phyloP scores from a whole-genome alignment of 148 eudicot genomes.

The Vaccinium macrocarpon region DNA sequence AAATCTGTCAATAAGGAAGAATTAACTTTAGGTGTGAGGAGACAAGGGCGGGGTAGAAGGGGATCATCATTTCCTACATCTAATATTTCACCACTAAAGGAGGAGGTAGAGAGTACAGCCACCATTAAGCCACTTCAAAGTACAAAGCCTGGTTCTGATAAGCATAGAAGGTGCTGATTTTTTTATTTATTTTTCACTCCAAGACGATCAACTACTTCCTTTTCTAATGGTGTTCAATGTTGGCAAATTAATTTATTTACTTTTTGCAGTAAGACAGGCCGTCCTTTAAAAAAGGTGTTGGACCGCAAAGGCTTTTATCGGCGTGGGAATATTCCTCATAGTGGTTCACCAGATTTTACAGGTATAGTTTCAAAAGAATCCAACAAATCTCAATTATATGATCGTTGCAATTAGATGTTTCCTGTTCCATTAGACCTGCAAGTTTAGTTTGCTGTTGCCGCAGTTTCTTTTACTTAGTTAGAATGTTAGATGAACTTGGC shows the following conservation, averaged over 20 bases:
- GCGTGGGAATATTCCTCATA: neutral
- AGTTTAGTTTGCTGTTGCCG: neutral
- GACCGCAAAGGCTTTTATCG: constrained; percentile 6
- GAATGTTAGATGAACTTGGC: neutral
- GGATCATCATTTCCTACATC: constrained; percentile 31
- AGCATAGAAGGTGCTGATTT: constrained; percentile 39
- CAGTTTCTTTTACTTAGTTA: neutral
- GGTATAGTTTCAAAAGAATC: neutral
- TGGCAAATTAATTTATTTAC: neutral
- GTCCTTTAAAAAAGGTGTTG: neutral
- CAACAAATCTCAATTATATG: neutral
- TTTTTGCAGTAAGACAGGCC: constrained; percentile 1
- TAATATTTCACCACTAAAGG: constrained; percentile 22
- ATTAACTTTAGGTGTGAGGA: constrained; percentile 27
- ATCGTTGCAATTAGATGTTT: neutral
- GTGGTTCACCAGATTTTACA: neutral
- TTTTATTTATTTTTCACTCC: neutral
- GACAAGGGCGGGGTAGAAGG: constrained; percentile 41
- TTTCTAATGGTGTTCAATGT: neutral
- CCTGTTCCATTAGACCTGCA: neutral
- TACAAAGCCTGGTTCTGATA: constrained; percentile 38
- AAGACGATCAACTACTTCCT: neutral
- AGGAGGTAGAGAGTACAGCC: constrained; percentile 33
- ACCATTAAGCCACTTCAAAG: constrained; percentile 35
- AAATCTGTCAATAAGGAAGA: constrained; percentile 24